Evolutionary conservation across 192 early-diverging fungal genomes (phyloP), one percentile per base, ranked within the genome.

Genomic region (Dissophora globulifera): DNA sequence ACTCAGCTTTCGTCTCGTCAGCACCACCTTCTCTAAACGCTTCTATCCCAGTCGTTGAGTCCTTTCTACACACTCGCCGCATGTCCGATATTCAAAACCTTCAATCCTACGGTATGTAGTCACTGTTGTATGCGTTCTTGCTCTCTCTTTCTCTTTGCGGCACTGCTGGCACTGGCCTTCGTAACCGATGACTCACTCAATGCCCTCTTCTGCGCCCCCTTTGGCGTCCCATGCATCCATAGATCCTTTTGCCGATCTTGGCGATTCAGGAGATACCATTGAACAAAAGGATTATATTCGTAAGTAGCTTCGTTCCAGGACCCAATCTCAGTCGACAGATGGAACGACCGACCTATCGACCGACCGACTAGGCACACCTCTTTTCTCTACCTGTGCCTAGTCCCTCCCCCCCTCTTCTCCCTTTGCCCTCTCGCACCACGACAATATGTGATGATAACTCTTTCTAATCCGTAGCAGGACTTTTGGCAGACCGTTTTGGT

Each of bases 11-110:
- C 20, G 52, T 20, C 29, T 22, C 29, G 10, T 31, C 52, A n/a
- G 15, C 43, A 43, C 23, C 29, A 45, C 23, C 42, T 27, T 29
- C 20, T 19, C n/a, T 29, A 38, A 27, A 23, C 26, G 47, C 22
- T 51, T 50, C 38, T 45, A 51, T 25, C 50, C 62, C 35, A 50
- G 45, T 65, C 43, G 50, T 53, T 52, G 15, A 20, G 55, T 26
- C 13, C 62, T 55, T 25, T 38, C n/a, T 48, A 56, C 40, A 47
- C 61, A 58, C 57, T 71, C 67, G 55, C 75, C 65, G 57, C 75
- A 82, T 82, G 81, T 82, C 81, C 80, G 80, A 59, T 56, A 82
- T 82, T 68, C 78, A 82, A 78, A 82, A 83, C 58, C 67, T 83
- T 63, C 58, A 70, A 26, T 42, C 62, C 43, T 83, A 81, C 62